Percentiles rank a stretch among this genome's conserved stretches.
phyloP scores from a whole-genome alignment of 2,329 filamentous ascomycete species.

The Helotiales sp. region DNA sequence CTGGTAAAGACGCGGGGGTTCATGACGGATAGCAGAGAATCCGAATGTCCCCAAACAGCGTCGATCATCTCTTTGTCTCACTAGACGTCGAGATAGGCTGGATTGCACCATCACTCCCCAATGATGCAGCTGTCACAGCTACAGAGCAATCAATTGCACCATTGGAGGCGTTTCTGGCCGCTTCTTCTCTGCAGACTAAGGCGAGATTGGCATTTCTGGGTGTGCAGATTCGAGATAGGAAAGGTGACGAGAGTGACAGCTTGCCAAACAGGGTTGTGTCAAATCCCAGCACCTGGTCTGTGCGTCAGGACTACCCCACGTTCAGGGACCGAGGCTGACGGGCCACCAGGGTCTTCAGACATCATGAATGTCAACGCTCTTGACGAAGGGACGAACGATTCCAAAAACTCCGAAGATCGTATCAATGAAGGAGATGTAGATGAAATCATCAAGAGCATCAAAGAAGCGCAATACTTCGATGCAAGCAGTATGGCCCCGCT shows the following conservation, averaged over 20 bases:
- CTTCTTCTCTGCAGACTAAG: background rate
- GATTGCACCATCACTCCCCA: background rate
- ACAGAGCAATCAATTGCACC: conserved; percentile 7
- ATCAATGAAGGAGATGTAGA: conserved; percentile 40
- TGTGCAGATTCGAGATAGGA: no score
- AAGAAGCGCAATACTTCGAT: conserved; percentile 35
- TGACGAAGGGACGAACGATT: conserved; percentile 39
- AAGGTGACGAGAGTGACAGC: no score
- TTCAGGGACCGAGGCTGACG: background rate
- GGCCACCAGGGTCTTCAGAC: no score
- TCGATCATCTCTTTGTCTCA: background rate
- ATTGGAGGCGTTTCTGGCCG: conserved; percentile 10
- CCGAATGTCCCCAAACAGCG: background rate
- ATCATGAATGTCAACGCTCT: background rate
- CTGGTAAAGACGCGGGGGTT: no score
- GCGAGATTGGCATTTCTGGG: no score
- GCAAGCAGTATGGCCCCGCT: conserved; percentile 36
- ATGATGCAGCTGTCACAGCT: background rate
- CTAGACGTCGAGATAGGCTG: background rate
- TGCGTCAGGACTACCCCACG: background rate
- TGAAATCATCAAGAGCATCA: conserved; percentile 31
- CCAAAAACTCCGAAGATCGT: conserved; percentile 16
- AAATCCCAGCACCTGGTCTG: background rate
- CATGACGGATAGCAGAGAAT: no score
- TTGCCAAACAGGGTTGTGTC: background rate